Evolutionary conservation across 208 protist genomes (phyloP).

Genomic region (Trypanosomatidae sp.): DNA sequence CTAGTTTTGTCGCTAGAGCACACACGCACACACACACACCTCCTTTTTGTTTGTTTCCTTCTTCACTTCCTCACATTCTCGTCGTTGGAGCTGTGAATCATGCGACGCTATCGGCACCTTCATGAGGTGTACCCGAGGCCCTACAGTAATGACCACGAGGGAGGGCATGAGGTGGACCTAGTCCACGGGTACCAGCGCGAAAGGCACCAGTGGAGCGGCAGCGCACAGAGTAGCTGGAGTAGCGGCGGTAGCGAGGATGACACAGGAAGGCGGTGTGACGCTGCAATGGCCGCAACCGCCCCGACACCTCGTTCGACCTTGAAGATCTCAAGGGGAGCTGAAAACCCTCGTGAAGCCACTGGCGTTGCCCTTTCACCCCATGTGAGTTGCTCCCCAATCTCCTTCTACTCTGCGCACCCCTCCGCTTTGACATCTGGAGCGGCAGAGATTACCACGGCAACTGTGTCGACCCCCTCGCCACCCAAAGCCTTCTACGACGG

Average conservation of each 20-base stretch:
- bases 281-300: not conserved
- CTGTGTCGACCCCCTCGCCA: not conserved
- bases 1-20: constrained; percentile 1
- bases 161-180: not conserved
- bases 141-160: not conserved
- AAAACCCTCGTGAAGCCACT: not conserved
- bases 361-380: not conserved
- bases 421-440: constrained; percentile 3
- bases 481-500: constrained; percentile 23
- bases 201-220: not conserved
- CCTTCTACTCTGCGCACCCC: constrained; percentile 12
- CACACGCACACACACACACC: not conserved
- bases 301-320: not conserved
- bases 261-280: not conserved
- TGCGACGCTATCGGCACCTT: constrained; percentile 1
- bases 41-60: not conserved
- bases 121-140: not conserved
- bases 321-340: not conserved
- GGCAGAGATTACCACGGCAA: not conserved
- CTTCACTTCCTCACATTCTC: constrained; percentile 11
- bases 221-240: not conserved
- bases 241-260: not conserved
- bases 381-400: constrained; percentile 19
- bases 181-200: not conserved
- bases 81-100: not conserved